A percentile compares a stretch with the other conserved stretches of the same genome.
Evolutionary conservation across 2,329 filamentous ascomycete species (phyloP).

Genomic region (Cercospora sp.): DNA sequence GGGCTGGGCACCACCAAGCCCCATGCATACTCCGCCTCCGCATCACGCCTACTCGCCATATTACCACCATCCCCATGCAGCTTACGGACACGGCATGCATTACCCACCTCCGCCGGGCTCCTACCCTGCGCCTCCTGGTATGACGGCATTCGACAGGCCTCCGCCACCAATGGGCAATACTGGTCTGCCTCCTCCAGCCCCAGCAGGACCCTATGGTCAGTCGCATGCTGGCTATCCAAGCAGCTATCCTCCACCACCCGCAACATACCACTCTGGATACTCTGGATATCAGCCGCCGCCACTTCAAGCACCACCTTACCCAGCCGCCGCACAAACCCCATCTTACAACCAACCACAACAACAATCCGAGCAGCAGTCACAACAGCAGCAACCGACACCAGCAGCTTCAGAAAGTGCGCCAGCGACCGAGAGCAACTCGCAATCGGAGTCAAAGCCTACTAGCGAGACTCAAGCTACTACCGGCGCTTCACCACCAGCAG

Average conservation of each 20-base stretch:
- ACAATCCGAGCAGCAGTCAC: conserved; percentile 18
- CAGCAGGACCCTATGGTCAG: conserved; percentile 36
- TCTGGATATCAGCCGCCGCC: conserved; percentile 27
- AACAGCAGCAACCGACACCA: conserved; percentile 23
- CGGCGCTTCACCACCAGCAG: conserved; percentile 37
- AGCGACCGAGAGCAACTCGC: conserved; percentile 36
- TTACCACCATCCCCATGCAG: conserved; percentile 36
- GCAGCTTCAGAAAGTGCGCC: conserved; percentile 17
- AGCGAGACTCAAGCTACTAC: conserved; percentile 43
- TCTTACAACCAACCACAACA: conserved; percentile 18
- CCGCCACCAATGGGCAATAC: conserved; percentile 42
- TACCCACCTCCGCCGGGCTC: conserved; percentile 36
- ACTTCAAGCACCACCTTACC: conserved; percentile 26
- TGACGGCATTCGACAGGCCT: conserved; percentile 42
- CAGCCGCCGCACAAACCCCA: conserved; percentile 13
- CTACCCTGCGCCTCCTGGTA: conserved; percentile 29
- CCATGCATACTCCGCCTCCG: conserved; percentile 44
- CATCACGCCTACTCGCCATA: conserved; percentile 39
- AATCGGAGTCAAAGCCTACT: conserved; percentile 30
- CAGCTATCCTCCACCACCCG: conserved; percentile 31
- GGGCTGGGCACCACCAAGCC: conserved; percentile 44
- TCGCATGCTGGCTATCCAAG: conserved; percentile 26
- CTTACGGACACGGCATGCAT: conserved; percentile 36
- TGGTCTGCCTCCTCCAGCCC: conserved; percentile 42
- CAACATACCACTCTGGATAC: conserved; percentile 24